These are phyloP conservation scores for Carex arenaria DNA, from an alignment of 202 grass and related monocot genomes.

Conservation along the genomic window DNA sequence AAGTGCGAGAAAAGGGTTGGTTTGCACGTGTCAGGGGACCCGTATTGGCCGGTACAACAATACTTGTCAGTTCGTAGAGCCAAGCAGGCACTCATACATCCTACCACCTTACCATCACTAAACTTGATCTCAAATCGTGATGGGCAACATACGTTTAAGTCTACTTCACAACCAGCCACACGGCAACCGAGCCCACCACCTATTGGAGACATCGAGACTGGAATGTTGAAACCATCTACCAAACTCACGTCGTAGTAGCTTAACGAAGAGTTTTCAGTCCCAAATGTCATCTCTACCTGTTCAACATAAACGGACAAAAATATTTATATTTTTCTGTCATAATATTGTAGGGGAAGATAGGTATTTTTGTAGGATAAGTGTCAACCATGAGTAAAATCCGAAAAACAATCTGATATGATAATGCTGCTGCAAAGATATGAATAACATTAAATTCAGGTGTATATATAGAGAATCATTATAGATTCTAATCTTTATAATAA, in stretches of 20 bases:
- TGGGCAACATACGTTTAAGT: conserved; percentile 73
- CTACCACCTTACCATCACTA: conserved; percentile 44
- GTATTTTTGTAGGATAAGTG: not conserved
- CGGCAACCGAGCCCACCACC: conserved; percentile 59
- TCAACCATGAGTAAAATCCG: not conserved
- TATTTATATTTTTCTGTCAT: not conserved
- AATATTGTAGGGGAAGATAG: not conserved
- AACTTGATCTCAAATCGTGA: conserved; percentile 47
- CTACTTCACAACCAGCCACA: conserved; percentile 45
- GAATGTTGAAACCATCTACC: conserved; percentile 77
- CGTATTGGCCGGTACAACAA: conserved; percentile 71
- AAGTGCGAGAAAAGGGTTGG: conserved; percentile 65
- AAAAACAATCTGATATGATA: too few relatives aligned
- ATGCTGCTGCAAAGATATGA: too few relatives aligned
- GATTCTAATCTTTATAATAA: not conserved
- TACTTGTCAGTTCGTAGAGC: conserved; percentile 64
- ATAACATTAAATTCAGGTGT: not conserved
- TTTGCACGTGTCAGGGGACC: conserved; percentile 40
- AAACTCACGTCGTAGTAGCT: conserved; percentile 88
- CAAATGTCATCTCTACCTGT: conserved; percentile 69
- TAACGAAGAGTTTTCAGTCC: conserved; percentile 30
- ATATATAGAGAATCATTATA: not conserved
- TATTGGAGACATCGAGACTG: conserved; percentile 57
- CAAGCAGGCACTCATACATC: conserved; percentile 64
- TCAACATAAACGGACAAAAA: not conserved